A percentile compares a stretch with the other conserved stretches of the same genome.
Conservation (phyloP, 805 yeast species). For the Wickerhamiella sorbophila region DNA sequence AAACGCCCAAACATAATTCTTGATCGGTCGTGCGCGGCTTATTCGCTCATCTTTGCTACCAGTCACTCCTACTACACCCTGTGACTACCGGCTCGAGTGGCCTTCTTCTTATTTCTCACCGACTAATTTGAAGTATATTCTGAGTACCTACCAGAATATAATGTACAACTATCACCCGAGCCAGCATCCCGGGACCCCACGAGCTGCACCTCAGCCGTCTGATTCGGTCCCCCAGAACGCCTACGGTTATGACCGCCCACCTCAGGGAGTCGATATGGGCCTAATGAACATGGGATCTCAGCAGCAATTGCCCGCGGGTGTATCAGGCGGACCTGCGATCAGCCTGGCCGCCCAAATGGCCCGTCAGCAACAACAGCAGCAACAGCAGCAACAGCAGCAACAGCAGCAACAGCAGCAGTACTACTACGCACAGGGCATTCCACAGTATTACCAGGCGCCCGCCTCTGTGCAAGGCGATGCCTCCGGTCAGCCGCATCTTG, state of each 20-base stretch:
- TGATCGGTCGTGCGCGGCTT: too few relatives aligned
- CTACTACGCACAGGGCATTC: slow-evolving; percentile 6
- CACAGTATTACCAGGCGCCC: slow-evolving; percentile 2
- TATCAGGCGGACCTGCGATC: too few relatives aligned
- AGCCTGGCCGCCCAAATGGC: slow-evolving; percentile 19
- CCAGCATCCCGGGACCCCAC: not conserved
- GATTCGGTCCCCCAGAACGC: not conserved
- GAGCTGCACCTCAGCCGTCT: not conserved
- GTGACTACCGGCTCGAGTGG: too few relatives aligned
- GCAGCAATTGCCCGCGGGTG: not conserved
- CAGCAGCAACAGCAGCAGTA: slow-evolving; percentile 8
- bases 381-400: slow-evolving; percentile 7
- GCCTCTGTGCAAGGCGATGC: slow-evolving; percentile 4
- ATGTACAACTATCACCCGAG: not conserved
- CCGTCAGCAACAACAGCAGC: slow-evolving; percentile 18
- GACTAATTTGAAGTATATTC: too few relatives aligned
- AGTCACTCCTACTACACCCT: too few relatives aligned
- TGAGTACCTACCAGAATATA: too few relatives aligned
- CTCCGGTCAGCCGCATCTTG: not conserved
- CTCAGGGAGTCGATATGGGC: not conserved
- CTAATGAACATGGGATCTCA: not conserved
- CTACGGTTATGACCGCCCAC: not conserved
- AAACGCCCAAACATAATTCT: too few relatives aligned
- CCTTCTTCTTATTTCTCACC: too few relatives aligned
- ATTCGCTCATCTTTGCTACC: too few relatives aligned